These are phyloP conservation scores for Ascosphaera aggregata DNA, from an alignment of 2,329 filamentous ascomycete species.

Conservation along the genomic window DNA sequence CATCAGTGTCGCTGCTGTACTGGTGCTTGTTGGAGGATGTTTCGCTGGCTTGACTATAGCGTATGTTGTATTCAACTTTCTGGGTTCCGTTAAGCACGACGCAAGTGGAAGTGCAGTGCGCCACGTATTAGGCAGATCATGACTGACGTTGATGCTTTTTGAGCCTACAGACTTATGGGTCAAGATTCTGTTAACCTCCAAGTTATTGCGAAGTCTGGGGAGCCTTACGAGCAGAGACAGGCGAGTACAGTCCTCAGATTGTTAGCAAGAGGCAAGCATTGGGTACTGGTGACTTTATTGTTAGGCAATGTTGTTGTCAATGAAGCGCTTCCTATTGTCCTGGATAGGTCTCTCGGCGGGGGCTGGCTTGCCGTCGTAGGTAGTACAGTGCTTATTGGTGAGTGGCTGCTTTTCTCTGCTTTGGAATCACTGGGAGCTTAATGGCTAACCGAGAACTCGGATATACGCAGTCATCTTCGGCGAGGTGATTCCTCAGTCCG, in stretches of 20 bases:
- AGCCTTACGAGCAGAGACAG: constrained; percentile 67
- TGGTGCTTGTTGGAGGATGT: neutral
- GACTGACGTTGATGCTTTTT: too few relatives aligned
- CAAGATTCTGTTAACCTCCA: constrained; percentile 94
- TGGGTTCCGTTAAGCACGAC: too few relatives aligned
- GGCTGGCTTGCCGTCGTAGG: constrained; percentile 86
- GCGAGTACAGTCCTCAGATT: constrained; percentile 60
- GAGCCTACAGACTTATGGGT: too few relatives aligned
- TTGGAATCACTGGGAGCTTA: neutral
- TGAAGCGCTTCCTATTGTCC: constrained; percentile 81
- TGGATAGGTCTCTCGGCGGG: constrained; percentile 81
- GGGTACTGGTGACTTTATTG: constrained; percentile 86
- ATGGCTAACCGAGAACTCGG: neutral
- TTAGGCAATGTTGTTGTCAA: constrained; percentile 96
- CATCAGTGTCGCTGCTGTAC: neutral
- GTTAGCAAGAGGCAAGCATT: constrained; percentile 78
- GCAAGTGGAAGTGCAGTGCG: too few relatives aligned
- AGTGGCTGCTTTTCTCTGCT: constrained; percentile 9
- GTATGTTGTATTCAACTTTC: too few relatives aligned
- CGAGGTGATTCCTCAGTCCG: constrained; percentile 83
- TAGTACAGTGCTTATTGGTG: constrained; percentile 85
- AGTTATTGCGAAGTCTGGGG: constrained; percentile 68
- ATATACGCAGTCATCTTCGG: constrained; percentile 65
- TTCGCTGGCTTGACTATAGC: neutral
- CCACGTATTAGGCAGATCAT: too few relatives aligned